phyloP scores from a whole-genome alignment of 192 early-diverging fungal genomes.

The Coemansia umbellata region DNA sequence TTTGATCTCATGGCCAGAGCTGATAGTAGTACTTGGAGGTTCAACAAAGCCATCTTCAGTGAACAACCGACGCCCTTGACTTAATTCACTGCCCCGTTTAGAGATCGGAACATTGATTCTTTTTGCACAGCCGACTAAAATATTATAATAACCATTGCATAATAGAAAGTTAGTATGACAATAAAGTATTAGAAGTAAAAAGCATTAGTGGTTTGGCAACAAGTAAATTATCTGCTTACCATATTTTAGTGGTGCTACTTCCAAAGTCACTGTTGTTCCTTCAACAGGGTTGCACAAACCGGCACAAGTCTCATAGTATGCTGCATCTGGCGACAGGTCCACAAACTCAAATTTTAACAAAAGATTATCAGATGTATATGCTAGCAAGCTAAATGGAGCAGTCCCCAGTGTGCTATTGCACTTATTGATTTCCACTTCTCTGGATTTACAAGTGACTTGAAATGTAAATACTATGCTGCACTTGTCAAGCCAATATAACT shows the following conservation, averaged over 20 bases:
- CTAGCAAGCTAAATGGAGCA: slow-evolving; percentile 13
- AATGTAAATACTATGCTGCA: slow-evolving; percentile 29
- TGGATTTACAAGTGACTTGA: background rate
- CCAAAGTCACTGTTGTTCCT: slow-evolving; percentile 12
- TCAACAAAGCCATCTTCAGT: no score
- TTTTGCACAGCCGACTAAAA: slow-evolving; percentile 25
- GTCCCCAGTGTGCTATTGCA: background rate
- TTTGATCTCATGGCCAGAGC: background rate
- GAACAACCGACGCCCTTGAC: no score
- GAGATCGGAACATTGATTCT: slow-evolving; percentile 4
- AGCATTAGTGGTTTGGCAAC: background rate
- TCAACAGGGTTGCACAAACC: slow-evolving; percentile 33
- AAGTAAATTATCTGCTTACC: slow-evolving; percentile 20
- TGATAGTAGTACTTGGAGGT: no score
- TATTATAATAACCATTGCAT: no score
- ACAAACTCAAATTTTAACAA: slow-evolving; percentile 31
- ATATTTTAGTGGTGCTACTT: slow-evolving; percentile 25
- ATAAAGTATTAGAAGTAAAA: no score
- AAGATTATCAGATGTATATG: slow-evolving; percentile 21
- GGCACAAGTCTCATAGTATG: slow-evolving; percentile 18
- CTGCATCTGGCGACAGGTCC: background rate
- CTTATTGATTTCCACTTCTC: background rate
- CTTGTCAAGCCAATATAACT: slow-evolving; percentile 17
- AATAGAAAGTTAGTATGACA: no score
- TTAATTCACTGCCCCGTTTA: no score